Evolutionary conservation across 345 rosid species (phyloP).

Genomic region (Populus simonii): DNA sequence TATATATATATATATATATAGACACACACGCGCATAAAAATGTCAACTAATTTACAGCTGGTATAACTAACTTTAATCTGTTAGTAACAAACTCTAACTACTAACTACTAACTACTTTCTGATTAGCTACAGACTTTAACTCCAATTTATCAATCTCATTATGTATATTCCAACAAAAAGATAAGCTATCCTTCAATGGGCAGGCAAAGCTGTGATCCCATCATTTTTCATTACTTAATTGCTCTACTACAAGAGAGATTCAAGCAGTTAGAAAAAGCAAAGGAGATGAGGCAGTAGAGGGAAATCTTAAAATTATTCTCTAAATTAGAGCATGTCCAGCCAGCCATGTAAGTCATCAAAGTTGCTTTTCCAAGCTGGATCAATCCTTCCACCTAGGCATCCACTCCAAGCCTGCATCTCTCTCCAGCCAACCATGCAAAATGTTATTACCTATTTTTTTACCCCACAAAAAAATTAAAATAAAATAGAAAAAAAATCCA

Average conservation of each 20-base stretch:
- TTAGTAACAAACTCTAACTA: too few species aligned
- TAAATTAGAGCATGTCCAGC: conserved; percentile 22
- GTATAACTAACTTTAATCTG: too few species aligned
- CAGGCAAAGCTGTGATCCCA: conserved; percentile 27
- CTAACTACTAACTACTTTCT: too few species aligned
- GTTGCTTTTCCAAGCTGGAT: conserved; percentile 22
- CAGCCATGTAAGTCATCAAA: conserved; percentile 16
- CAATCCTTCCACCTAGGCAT: conserved; percentile 17
- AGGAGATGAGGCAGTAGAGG: conserved; percentile 56
- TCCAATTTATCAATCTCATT: too few species aligned
- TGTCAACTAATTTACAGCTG: too few species aligned
- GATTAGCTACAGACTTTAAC: too few species aligned
- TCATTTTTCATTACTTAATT: conserved; percentile 11
- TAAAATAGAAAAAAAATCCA: too few species aligned
- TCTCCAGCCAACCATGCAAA: conserved; percentile 16
- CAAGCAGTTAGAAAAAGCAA: conserved; percentile 51
- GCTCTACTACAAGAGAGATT: conserved; percentile 67
- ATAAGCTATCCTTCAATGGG: not conserved
- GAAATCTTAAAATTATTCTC: conserved; percentile 24
- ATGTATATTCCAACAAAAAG: too few species aligned
- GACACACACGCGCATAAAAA: too few species aligned
- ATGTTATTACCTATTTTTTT: too few species aligned
- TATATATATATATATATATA: too few species aligned
- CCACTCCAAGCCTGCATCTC: conserved; percentile 20
- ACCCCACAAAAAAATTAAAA: too few species aligned